Evolutionary conservation across 2,329 filamentous ascomycete species (phyloP).

Genomic region (Fusarium mexicanum): DNA sequence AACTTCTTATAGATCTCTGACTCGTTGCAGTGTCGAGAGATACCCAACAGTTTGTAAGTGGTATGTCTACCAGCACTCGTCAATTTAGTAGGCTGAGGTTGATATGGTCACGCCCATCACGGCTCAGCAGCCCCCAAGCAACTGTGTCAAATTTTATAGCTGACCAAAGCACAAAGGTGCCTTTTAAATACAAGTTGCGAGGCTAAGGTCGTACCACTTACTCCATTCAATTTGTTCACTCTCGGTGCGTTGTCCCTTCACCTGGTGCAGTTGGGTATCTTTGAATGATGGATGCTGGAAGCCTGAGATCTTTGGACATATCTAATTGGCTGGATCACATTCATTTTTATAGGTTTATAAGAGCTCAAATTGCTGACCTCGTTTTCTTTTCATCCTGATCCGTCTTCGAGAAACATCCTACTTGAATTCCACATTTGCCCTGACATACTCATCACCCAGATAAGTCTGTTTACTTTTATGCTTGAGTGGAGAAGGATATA

Average conservation of each 20-base stretch:
- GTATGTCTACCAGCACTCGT: background rate
- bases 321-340: too few relatives aligned
- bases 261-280: background rate
- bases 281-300: background rate
- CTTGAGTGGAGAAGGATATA: background rate
- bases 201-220: background rate
- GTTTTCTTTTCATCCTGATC: background rate
- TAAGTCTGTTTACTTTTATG: background rate
- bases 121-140: background rate
- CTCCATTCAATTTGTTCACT: background rate
- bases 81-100: background rate
- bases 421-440: too few relatives aligned
- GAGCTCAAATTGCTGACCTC: background rate
- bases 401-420: background rate
- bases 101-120: background rate
- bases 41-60: background rate
- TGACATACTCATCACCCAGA: background rate
- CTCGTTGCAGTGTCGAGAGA: background rate
- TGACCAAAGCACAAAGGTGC: background rate
- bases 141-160: background rate
- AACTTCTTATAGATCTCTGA: too few relatives aligned
- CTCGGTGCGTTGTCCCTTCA: background rate
- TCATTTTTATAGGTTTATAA: too few relatives aligned
- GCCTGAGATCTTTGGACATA: background rate
- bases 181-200: background rate